Conservation (phyloP, 495 filamentous ascomycete genomes). For the Pyrenula massariospora region DNA sequence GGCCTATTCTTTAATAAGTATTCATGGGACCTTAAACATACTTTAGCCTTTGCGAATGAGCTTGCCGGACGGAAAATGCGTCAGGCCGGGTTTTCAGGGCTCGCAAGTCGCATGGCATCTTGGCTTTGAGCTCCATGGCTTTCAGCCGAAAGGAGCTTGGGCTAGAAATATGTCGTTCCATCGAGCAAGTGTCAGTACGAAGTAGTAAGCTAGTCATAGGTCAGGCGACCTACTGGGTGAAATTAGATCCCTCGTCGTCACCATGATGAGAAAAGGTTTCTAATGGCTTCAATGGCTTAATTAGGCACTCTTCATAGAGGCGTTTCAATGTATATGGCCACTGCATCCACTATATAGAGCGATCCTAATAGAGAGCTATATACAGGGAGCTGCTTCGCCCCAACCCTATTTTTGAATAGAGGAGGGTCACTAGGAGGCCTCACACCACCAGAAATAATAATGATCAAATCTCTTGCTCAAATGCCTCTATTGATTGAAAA, state of each 20-base stretch:
- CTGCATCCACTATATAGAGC: too few species aligned
- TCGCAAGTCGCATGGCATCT: conserved; percentile 15
- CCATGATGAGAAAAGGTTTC: too few species aligned
- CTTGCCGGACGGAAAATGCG: conserved; percentile 58
- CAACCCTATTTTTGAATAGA: too few species aligned
- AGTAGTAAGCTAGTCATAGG: not conserved
- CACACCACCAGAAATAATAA: not conserved
- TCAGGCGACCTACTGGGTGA: too few species aligned
- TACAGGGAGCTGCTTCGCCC: too few species aligned
- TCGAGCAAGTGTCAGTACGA: not conserved
- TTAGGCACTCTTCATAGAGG: too few species aligned
- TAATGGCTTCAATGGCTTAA: too few species aligned
- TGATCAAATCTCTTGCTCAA: not conserved
- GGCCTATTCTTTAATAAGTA: conserved; percentile 36
- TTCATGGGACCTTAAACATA: conserved; percentile 37
- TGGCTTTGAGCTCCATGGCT: not conserved
- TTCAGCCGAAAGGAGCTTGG: not conserved
- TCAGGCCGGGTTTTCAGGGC: conserved; percentile 51
- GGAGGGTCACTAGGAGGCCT: too few species aligned
- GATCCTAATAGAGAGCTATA: too few species aligned
- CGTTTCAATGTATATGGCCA: too few species aligned
- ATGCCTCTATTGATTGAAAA: not conserved
- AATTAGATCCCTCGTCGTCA: too few species aligned
- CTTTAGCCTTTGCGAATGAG: conserved; percentile 50
- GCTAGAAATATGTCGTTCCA: not conserved